These are phyloP conservation scores for Cryptomeria japonica DNA, from an alignment of 75 land plant species.

Conservation along the genomic window DNA sequence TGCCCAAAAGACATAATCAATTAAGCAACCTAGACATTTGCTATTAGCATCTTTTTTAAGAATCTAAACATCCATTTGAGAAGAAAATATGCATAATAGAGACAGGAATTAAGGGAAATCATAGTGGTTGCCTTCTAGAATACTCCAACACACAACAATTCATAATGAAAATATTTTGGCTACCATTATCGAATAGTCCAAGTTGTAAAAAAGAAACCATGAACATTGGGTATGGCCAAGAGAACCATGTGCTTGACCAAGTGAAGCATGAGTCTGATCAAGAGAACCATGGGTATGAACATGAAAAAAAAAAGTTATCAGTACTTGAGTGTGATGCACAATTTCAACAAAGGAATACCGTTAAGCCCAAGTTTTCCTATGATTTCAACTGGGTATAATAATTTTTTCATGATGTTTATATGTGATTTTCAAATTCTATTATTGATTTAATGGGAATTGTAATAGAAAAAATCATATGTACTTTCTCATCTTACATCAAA, in stretches of 20 bases:
- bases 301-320: neutral
- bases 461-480: neutral
- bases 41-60: neutral
- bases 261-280: neutral
- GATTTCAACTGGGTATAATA: neutral
- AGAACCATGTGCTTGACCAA: neutral
- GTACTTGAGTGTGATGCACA: neutral
- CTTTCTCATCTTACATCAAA: neutral
- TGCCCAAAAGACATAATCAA: neutral
- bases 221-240: neutral
- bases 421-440: neutral
- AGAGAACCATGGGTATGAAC: neutral
- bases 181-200: neutral
- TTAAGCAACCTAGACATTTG: neutral
- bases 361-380: neutral
- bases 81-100: neutral
- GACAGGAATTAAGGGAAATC: neutral
- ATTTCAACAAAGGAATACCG: neutral
- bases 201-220: neutral
- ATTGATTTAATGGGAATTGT: neutral
- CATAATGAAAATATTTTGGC: neutral
- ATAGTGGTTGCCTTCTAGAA: neutral
- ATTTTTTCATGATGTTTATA: neutral
- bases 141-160: neutral
- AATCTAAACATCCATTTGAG: neutral